Base-by-base conservation (phyloP, 1,139 yeast species). In the Geotrichum armillariae region DNA sequence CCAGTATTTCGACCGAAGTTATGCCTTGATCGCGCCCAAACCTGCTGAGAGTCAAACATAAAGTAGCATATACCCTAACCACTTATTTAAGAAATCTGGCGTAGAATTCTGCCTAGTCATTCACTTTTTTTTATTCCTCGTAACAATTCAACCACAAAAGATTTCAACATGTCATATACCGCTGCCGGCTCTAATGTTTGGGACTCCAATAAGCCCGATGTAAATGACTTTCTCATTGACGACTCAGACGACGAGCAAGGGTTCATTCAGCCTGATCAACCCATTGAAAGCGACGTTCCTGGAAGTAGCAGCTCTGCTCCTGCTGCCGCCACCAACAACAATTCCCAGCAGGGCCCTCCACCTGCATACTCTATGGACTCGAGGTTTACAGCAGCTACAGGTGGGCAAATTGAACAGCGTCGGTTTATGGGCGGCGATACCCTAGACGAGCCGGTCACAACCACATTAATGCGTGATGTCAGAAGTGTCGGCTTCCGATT, bases 391-490 rank as follows among this genome's bases (percentile, higher is more conserved):
- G 39, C 39, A 8, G 52, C 55, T 31, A 47, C 59, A 18, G 78
- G 79, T 56, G 82, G 79, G 57, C 78, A 78, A 50, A 74, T 85
- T 25, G 77, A 78, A 57, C 93, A 85, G 63, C 78, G 88, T 35
- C 83, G 87, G 56, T 87, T 83, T 65, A 70, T 84, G 25, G 95
- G 95, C 1, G 93, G 94, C 36, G 89, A 86, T 63, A 87, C 96
- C 1, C 70, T 88, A 14, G 95, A 88, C 65, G 96, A 88, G 69
- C 89, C 95, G 0, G 90, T 88, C 2, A 66, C 77, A 61, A 73
- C 77, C 14, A 88, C 96, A 0, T 67, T 88, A 43, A 71, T 77
- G 58, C 74, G 95, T 52, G 96, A 88, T 63, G 61, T 86, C 33
- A 65, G 73, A 23, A 83, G 83, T 21, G 85, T 87, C 48, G 88